Base-by-base conservation (phyloP, 2,329 filamentous ascomycete species). In the Colletotrichum euphorbiae region DNA sequence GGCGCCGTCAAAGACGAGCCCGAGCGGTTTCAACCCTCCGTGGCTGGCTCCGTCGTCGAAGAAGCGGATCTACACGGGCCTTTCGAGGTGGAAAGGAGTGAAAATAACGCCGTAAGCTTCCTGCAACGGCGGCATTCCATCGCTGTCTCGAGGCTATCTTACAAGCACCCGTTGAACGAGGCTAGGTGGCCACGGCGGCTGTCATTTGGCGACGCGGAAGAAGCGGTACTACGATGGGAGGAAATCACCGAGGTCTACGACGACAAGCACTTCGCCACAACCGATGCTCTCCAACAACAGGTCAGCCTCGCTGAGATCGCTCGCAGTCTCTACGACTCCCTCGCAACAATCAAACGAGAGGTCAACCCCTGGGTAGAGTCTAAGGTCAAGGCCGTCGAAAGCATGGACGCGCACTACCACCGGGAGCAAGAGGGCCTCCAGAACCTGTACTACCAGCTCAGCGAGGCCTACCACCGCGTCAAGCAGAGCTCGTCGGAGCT, bases 141-240 rank as follows among this genome's bases (percentile, higher is more conserved):
- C 43, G 80, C 82, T 4, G 75, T 76, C 2, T 73, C 76, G 0
- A 76, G 75, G 7, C 67, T 76, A 4, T 68, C 73, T 28, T 73
- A 76, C 33, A 76, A 72, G 59, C 78, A 65, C 2, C 70, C 69
- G 6, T 77, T 81, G 2, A 84, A 88, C 69, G 89, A 92, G 69
- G 83, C 84, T 31, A 87, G 87, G 65, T 93, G 90, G 87, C 88
- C 91, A 1, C 88, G 91, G 2, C 87, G 91, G 48, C 83, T 94
- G 70, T 94, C 91, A 4, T 94, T 94, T 76, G 89, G 90, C 66
- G 85, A 90, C 50, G 92, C 90, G 1, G 91, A 93, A 78, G 90
- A 93, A 69, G 91, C 89, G n/a, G 80, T 94, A 7, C 80, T 94
- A 1, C 82, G 80, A 15, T 94, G 91, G 91, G 81, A 86, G 5